These are phyloP conservation scores for Glonium stellatum DNA, from an alignment of 495 filamentous ascomycete genomes.

Conservation along the genomic window DNA sequence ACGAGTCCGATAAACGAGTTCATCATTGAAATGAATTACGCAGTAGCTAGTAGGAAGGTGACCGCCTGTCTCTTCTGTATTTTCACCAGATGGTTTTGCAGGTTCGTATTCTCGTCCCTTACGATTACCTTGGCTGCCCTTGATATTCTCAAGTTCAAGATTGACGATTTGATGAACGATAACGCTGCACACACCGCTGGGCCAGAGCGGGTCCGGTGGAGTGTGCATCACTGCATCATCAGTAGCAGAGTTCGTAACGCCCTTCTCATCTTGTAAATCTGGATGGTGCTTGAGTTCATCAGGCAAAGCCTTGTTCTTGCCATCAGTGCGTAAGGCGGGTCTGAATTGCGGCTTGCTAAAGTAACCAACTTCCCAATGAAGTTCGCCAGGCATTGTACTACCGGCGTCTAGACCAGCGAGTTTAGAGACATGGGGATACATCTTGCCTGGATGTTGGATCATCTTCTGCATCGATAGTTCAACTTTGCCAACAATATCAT, in stretches of 20 bases:
- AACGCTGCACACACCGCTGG: conserved; percentile 74
- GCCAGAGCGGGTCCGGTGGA: conserved; percentile 90
- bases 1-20: conserved; percentile 86
- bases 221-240: conserved; percentile 85
- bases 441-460: conserved; percentile 84
- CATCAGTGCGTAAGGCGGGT: conserved; percentile 73
- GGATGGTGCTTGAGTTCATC: conserved; percentile 61
- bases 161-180: conserved; percentile 94
- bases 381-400: conserved; percentile 82
- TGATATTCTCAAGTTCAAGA: conserved; percentile 76
- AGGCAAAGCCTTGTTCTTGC: conserved; percentile 71
- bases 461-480: conserved; percentile 89
- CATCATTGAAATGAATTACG: conserved; percentile 82
- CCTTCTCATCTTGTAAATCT: conserved; percentile 83
- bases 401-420: conserved; percentile 72
- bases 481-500: conserved; percentile 90
- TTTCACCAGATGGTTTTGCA: conserved; percentile 77
- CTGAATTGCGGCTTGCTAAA: conserved; percentile 85
- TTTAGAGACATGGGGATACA: conserved; percentile 87
- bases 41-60: conserved; percentile 84
- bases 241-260: conserved; percentile 60
- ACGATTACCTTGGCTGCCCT: conserved; percentile 62
- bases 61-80: conserved; percentile 69
- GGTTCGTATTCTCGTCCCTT: conserved; percentile 82
- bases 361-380: conserved; percentile 94